phyloP scores from a whole-genome alignment of 441 rosid species.

The Jatropha multifida region DNA sequence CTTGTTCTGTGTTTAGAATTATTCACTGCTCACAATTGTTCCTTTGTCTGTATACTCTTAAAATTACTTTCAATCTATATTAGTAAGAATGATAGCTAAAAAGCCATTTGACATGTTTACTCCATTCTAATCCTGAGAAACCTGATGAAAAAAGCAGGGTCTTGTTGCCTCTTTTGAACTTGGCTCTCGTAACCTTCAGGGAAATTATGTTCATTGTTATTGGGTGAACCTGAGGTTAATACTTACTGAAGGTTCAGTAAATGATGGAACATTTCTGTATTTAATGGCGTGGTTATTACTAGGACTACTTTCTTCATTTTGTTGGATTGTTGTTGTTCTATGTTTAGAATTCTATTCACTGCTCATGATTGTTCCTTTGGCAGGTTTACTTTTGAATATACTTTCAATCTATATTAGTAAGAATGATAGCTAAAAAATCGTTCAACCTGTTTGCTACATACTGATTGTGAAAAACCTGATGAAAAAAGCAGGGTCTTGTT shows the following conservation, averaged over 20 bases:
- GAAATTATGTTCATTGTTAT: conserved; percentile 50
- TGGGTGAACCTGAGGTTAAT: conserved; percentile 59
- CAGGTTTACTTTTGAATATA: not conserved
- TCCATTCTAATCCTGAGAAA: not conserved
- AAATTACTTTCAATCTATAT: not conserved
- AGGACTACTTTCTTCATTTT: too few relatives aligned
- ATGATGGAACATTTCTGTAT: conserved; percentile 37
- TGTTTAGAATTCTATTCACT: not conserved
- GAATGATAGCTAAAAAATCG: too few relatives aligned
- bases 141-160: conserved; percentile 73
- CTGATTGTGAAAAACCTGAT: conserved; percentile 29
- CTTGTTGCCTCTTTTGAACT: conserved; percentile 40
- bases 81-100: too few relatives aligned
- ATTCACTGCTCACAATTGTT: not conserved
- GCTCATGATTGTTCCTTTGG: not conserved
- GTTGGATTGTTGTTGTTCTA: too few relatives aligned
- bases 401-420: not conserved
- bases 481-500: conserved; percentile 70
- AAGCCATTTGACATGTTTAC: too few relatives aligned
- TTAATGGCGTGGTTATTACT: too few relatives aligned
- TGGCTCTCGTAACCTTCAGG: conserved; percentile 69
- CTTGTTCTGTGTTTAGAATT: not conserved
- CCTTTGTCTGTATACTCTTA: not conserved
- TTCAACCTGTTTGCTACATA: not conserved
- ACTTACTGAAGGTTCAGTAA: conserved; percentile 56